Base-by-base conservation (phyloP, 2,329 filamentous ascomycete species). In the Stagonosporopsis tanaceti region DNA sequence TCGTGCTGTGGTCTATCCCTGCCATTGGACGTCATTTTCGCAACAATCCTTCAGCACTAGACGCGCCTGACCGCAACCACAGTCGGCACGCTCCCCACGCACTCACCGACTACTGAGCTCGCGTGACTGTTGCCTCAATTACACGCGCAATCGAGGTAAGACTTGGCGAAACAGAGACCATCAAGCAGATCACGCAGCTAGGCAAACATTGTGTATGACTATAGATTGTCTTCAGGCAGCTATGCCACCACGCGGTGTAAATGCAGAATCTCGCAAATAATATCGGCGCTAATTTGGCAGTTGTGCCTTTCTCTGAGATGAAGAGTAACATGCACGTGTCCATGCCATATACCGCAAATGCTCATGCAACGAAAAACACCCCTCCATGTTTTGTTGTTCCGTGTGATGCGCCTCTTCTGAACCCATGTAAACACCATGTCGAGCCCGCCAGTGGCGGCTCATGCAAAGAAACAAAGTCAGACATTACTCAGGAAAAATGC, bases 11-110 rank as follows among this genome's bases (percentile, higher is more conserved):
- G 37, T 20, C 39, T 39, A 53, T 48, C 61, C 60, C 53, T 62
- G 65, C 52, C 54, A 69, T 68, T 68, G 67, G 67, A 61, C 65
- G 62, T 69, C 67, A 66, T 53, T 48, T 27, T 48, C 48, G 44
- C 39, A 17, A 44, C 42, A 34, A 15, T 57, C 42, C 41, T 51
- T 46, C 22, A 35, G 37, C 53, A 51, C 47, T 57, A 57, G 44
- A 41, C 34, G 38, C 48, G 48, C 47, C 47, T 57, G 54, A 53
- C 54, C 54, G 39, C 54, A 30, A 53, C 44, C 44, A 53, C 39
- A 34, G 14, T 17, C 34, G 12, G 28, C 24, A 25, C 20, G 11
- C 37, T 27, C 28, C 38, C 30, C 37, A 14, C 42, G 30, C 32
- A 27, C 39, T 11, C 27, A 34, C 34, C 27, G 38, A 39, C 37